Evolutionary conservation across 2,329 filamentous ascomycete genomes (phyloP).

Genomic region (Conoideocrella luteorostrata): DNA sequence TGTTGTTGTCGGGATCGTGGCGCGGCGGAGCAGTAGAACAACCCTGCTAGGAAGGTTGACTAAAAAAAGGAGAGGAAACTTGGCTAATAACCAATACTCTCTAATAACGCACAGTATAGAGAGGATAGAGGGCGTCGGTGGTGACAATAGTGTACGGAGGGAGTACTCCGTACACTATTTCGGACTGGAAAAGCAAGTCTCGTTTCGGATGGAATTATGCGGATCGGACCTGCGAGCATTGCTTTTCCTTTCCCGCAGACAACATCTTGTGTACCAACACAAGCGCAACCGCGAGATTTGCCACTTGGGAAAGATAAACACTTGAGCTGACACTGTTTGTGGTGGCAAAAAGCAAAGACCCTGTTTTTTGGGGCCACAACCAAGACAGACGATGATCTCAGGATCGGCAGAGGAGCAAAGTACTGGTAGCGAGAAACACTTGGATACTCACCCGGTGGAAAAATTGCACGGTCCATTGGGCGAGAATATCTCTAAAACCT

Average conservation of each 20-base stretch:
- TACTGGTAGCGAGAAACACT: no score
- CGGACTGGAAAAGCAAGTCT: no score
- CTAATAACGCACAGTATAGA: not conserved
- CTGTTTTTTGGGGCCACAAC: not conserved
- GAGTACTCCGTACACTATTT: no score
- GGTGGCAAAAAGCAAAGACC: not conserved
- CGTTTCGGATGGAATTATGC: no score
- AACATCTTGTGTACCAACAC: no score
- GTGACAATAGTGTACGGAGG: no score
- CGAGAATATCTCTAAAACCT: no score
- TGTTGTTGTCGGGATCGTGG: not conserved
- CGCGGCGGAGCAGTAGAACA: not conserved
- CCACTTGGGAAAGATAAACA: not conserved
- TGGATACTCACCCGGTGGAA: no score
- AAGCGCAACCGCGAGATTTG: no score
- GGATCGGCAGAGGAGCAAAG: conserved; percentile 3
- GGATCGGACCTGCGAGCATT: not conserved
- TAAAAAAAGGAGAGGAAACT: not conserved
- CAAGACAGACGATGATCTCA: not conserved
- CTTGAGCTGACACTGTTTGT: not conserved
- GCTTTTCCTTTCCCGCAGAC: not conserved
- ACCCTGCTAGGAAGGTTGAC: not conserved
- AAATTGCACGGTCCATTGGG: no score
- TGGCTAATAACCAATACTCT: not conserved
- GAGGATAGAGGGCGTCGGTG: no score